phyloP scores from a whole-genome alignment of 495 filamentous ascomycete species.

The Trichocladium uniseriatum region DNA sequence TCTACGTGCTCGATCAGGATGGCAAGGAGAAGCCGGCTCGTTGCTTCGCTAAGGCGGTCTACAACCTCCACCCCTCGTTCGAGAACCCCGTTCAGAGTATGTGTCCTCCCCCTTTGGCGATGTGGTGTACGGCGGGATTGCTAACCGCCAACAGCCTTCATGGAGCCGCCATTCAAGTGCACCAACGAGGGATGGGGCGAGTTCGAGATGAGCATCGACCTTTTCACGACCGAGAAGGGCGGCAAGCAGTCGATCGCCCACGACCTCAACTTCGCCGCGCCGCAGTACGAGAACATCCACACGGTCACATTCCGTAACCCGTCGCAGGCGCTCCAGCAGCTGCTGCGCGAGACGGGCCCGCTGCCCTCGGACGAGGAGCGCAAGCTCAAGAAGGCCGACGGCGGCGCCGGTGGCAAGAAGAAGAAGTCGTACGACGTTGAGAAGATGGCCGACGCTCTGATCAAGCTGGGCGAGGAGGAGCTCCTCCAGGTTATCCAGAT shows the following conservation, averaged over 20 bases:
- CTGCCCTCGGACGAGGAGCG: conserved; percentile 63
- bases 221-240: conserved; percentile 72
- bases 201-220: conserved; percentile 86
- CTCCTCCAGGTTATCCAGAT: conserved; percentile 91
- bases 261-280: conserved; percentile 82
- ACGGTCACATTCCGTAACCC: conserved; percentile 83
- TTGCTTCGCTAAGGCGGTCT: conserved; percentile 83
- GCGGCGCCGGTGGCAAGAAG: conserved; percentile 62
- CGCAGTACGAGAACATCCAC: conserved; percentile 78
- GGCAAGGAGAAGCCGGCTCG: conserved; percentile 64
- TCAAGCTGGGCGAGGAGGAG: conserved; percentile 47
- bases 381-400: conserved; percentile 51
- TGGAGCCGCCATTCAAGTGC: conserved; percentile 78
- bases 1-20: conserved; percentile 52
- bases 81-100: conserved; percentile 72
- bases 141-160: conserved; percentile 48
- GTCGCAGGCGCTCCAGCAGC: conserved; percentile 63
- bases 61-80: conserved; percentile 91
- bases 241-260: conserved; percentile 74
- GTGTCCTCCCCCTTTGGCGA: conserved; percentile 21
- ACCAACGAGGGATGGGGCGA: conserved; percentile 96
- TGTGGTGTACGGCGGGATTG: not conserved
- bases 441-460: conserved; percentile 71
- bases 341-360: conserved; percentile 72
- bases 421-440: conserved; percentile 88